Evolutionary conservation across 2,329 filamentous ascomycete genomes (phyloP), one percentile per base, ranked within the genome.

Genomic region (Peltaster fructicola): DNA sequence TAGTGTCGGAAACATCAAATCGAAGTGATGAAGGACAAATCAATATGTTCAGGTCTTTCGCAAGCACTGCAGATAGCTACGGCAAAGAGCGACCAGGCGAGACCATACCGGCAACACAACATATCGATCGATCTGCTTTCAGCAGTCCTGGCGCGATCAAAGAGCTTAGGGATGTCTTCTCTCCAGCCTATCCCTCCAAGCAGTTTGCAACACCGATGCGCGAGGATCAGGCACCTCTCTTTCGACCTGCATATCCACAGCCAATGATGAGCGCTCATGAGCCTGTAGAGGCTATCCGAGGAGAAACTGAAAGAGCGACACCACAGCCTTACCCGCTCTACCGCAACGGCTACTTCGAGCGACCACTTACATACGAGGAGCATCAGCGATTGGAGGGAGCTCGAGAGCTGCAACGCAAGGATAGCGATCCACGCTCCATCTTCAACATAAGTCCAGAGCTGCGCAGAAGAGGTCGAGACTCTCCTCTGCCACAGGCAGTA

Each of bases 401-500:
- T 19, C 35, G 40, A 10, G 40, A 39, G 18, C 61, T 68, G 17
- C 62, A 65, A 25, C 36, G 40, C 15, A 47, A 47, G 25, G 43
- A 39, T 24, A 45, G 41, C 23, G 44, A 46, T 16, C 34, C 40
- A 7, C 62, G 77, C 32, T 72, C 67, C 17, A 60, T 91, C 20
- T 57, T 92, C n/a, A 73, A 70, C 3, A 64, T 91, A 7, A 62
- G 65, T 20, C 53, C 60, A 8, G 80, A 90, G 39, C 73, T 79
- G 29, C 73, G 74, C 31, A 82, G 81, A 43, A 71, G 80, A 26
- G 84, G 84, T 2, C 73, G 84, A 23, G 64, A 81, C 18, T 93
- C 85, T 6, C 85, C 85, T 2, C 57, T 93, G 9, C 85, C 85
- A 1, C 85, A 93, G 50, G 84, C 85, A 12, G 84, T 93, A 1